These are phyloP conservation scores for Grigorovia humatica DNA, from an alignment of 805 yeast genomes.

Conservation along the genomic window DNA sequence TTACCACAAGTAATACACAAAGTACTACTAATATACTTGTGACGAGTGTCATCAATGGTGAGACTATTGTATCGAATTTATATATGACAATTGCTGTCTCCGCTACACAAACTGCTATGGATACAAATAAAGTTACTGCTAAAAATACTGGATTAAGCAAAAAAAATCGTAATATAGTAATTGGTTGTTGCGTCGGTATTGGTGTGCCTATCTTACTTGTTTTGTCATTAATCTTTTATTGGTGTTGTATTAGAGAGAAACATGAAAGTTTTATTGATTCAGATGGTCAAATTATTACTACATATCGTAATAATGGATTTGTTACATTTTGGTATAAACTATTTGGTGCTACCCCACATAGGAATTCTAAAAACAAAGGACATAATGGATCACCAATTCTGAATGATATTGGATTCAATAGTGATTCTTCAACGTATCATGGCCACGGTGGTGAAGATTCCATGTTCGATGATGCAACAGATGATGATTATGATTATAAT, in stretches of 20 bases:
- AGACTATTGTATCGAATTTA: conserved; percentile 26
- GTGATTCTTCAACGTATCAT: background rate
- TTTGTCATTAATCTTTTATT: conserved; percentile 16
- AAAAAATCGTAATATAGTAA: conserved; percentile 42
- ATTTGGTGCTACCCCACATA: conserved; percentile 16
- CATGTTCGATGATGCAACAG: background rate
- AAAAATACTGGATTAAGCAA: conserved; percentile 35
- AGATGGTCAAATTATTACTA: conserved; percentile 30
- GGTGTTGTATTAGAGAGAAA: conserved; percentile 23
- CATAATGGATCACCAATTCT: background rate
- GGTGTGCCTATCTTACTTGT: conserved; percentile 46
- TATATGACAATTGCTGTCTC: conserved; percentile 25
- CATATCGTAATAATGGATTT: conserved; percentile 25
- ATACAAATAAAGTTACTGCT: conserved; percentile 10
- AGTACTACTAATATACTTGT: conserved; percentile 7
- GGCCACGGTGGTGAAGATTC: background rate
- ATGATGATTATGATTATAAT: conserved; percentile 1
- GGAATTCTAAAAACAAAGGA: background rate
- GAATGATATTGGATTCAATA: background rate
- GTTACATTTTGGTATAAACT: conserved; percentile 23
- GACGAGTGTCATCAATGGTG: conserved; percentile 27
- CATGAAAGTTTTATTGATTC: conserved; percentile 28
- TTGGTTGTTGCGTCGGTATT: conserved; percentile 64
- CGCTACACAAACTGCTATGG: conserved; percentile 19
- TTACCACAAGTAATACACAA: background rate